Base-by-base conservation (phyloP, 306 rosid species). In the Sicyos baderoa region DNA sequence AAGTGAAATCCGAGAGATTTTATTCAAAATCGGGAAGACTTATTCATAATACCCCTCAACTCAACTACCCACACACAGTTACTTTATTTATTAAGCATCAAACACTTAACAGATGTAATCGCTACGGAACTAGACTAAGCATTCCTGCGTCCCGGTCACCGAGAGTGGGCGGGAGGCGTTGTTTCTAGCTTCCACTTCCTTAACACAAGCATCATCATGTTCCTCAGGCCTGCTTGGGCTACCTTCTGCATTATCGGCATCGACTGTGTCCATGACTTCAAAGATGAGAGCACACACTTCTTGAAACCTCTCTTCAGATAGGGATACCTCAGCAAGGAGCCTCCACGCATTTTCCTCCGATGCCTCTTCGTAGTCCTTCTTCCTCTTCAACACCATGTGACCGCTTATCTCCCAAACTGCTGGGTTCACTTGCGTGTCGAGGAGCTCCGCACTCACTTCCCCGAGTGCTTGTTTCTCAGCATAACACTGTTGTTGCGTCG, bases 401-500 rank as follows among this genome's bases (percentile, higher is more conserved):
- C 97, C 97, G 23, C 97, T 91, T 19, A 89, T 89, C 74, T 91
- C 97, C 97, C 97, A 91, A 72, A 88, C 97, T 3, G 97, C 97
- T n/a, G 97, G 97, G 70, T 91, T 91, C 78, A 91, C 97, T 85
- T 91, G 97, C 17, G 97, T 91, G 80, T 91, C 97, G 54, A 91
- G 88, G 50, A 91, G 81, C 83, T 91, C 97, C 21, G 89, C 82
- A 32, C 82, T 77, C 80, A 91, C 97, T 81, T 91, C 96, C 72
- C 95, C 97, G 5, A 91, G 96, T 42, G 97, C 96, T 84, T 91
- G 97, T 77, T 91, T 91, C 86, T 91, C 97, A 53, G 97, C 96
- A 78, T 87, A 91, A 75, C 97, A 91, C 97, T 91, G 90, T 71
- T 49, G 63, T 51, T 23, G 19, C 45, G 64, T 50, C 19, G 29